Base-by-base conservation (phyloP, 768 basidiomycete genomes). In the Lepiota brunneoincarnata region DNA sequence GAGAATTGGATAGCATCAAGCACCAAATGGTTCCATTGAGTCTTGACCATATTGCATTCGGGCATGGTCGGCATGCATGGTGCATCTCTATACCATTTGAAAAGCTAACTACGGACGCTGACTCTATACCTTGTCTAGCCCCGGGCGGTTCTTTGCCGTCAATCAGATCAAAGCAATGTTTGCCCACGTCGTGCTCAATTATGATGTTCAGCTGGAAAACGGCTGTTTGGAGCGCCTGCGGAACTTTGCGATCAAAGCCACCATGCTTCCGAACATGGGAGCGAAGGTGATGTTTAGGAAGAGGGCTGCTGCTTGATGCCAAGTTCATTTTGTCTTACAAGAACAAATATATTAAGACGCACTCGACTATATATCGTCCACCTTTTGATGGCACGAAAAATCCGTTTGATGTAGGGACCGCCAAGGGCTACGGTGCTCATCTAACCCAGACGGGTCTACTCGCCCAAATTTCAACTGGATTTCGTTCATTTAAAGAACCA, bases 121-220 rank as follows among this genome's bases (percentile, higher is more conserved):
- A 1, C 24, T 2, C 7, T 24, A 23, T 18, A 43, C 23, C 15
- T 6, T 11, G 15, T n/a, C 31, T 46, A 68, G 68, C 52, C 72
- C 75, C 24, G 75, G 75, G 0, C 68, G 75, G 6, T 74, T 73
- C 61, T 72, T 77, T 49, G 72, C 74, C 1, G 66, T 70, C 2
- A 69, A 62, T 38, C 69, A 71, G 48, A 59, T 74, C 15, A 77
- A 78, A 52, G 60, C 68, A 2, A 67, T 74, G 59, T 58, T 75
- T 46, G 60, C 71, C 6, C 62, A 73, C 49, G 40, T 76, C 6
- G 41, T 77, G 3, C 18, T 72, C 48, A 69, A 70, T 15, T 78
- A 74, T 48, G 75, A 78, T 55, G 28, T 75, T 15, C 68, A 68
- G 58, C 21, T 55, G 21, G 38, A 57, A 18, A 42, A 51, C 28